phyloP scores from a whole-genome alignment of 148 eudicot species.

The Talinum fruticosum region DNA sequence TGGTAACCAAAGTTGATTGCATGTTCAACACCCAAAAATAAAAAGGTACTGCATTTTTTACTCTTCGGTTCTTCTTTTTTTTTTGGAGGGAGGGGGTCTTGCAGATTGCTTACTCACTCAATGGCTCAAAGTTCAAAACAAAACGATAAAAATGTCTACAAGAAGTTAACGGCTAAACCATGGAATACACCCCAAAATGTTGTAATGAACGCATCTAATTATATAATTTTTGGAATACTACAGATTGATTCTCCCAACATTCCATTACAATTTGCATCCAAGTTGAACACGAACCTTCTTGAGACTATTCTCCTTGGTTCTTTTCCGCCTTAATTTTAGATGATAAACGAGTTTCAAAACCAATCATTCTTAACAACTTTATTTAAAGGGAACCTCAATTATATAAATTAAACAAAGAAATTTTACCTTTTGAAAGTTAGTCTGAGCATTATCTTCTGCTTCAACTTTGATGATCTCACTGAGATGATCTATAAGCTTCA shows the following conservation, averaged over 20 bases:
- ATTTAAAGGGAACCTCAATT: neutral
- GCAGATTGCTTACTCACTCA: no score
- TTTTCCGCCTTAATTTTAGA: neutral
- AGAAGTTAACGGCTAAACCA: neutral
- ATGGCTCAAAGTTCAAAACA: no score
- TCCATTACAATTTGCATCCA: no score
- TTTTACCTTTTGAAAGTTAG: slow-evolving; percentile 74
- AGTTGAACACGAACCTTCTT: neutral
- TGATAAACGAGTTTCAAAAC: no score
- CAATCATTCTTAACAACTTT: neutral
- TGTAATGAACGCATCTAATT: neutral
- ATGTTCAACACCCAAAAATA: no score
- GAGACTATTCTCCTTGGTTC: neutral
- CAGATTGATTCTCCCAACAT: neutral
- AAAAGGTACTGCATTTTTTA: no score
- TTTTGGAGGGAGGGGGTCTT: no score
- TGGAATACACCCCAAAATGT: neutral
- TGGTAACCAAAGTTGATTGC: no score
- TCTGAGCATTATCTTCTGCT: slow-evolving; percentile 49
- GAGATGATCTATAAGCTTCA: slow-evolving; percentile 71
- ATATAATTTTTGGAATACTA: neutral
- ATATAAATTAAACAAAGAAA: neutral
- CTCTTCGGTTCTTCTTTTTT: no score
- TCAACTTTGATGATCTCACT: slow-evolving; percentile 64
- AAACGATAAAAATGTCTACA: no score